phyloP scores from a whole-genome alignment of 2,329 filamentous ascomycete species.

The Colletotrichum sp. region DNA sequence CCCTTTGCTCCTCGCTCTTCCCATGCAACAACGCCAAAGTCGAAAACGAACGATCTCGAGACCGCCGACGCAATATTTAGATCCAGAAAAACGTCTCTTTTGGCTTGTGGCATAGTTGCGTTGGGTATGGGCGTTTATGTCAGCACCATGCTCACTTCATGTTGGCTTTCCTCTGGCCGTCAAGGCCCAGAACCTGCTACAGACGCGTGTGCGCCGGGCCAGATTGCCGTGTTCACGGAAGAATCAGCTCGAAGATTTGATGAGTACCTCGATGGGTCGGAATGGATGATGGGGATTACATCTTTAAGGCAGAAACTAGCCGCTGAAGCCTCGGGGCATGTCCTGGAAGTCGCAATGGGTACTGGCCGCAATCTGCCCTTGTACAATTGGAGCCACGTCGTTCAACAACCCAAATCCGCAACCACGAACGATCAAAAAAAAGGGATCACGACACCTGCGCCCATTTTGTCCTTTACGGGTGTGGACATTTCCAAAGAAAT shows the following conservation, averaged over 20 bases:
- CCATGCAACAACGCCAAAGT: not conserved
- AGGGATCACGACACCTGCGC: not conserved
- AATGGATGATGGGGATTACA: slow-evolving; percentile 62
- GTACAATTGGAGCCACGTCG: slow-evolving; percentile 54
- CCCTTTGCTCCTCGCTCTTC: not conserved
- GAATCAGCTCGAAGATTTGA: slow-evolving; percentile 63
- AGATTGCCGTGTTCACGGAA: slow-evolving; percentile 49
- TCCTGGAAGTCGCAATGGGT: slow-evolving; percentile 68
- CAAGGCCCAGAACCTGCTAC: slow-evolving; percentile 25
- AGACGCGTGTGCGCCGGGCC: slow-evolving; percentile 50
- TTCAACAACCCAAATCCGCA: not conserved
- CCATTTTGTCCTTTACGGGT: slow-evolving; percentile 62
- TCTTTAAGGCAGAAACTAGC: slow-evolving; percentile 55
- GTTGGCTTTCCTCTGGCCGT: not conserved
- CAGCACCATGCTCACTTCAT: slow-evolving; percentile 11
- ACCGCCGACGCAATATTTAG: slow-evolving; percentile 19
- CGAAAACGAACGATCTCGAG: not conserved
- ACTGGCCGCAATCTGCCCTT: slow-evolving; percentile 66
- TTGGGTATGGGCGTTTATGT: slow-evolving; percentile 16
- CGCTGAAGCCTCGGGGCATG: slow-evolving; percentile 55
- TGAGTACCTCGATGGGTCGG: slow-evolving; percentile 59
- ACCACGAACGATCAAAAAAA: not conserved
- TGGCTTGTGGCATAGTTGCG: slow-evolving; percentile 16
- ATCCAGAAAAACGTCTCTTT: slow-evolving; percentile 8
- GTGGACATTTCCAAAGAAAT: slow-evolving; percentile 67